These are phyloP conservation scores for Malbranchea cinnamomea DNA, from an alignment of 2,329 filamentous ascomycete species.

Conservation along the genomic window DNA sequence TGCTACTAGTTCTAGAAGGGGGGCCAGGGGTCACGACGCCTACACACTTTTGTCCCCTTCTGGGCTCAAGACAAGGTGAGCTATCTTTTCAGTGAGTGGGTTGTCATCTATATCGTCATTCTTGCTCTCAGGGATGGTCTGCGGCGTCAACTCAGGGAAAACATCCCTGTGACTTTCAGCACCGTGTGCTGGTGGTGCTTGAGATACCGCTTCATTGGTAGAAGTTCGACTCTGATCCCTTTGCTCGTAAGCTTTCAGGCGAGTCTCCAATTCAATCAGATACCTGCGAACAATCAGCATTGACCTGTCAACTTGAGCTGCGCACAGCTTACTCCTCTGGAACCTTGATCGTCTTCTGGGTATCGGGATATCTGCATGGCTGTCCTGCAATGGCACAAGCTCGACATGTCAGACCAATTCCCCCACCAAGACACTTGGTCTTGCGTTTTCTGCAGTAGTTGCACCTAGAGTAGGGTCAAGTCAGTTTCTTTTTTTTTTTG, in stretches of 20 bases:
- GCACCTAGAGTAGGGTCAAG: slow-evolving; percentile 9
- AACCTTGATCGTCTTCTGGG: slow-evolving; percentile 11
- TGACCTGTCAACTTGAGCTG: background rate
- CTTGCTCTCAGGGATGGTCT: background rate
- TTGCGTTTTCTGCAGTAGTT: slow-evolving; percentile 13
- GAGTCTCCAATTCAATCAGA: slow-evolving; percentile 10
- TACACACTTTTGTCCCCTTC: slow-evolving; percentile 5
- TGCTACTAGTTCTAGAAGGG: slow-evolving; percentile 2
- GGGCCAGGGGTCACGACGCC: background rate
- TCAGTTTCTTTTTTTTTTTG: background rate
- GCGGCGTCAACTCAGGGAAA: too few species aligned
- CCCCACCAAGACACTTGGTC: slow-evolving; percentile 12
- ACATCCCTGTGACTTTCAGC: too few species aligned
- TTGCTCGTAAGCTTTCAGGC: slow-evolving; percentile 10
- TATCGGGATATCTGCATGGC: slow-evolving; percentile 11
- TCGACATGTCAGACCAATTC: slow-evolving; percentile 8
- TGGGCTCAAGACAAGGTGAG: slow-evolving; percentile 4
- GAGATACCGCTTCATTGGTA: background rate
- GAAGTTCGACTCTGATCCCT: background rate
- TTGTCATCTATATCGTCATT: slow-evolving; percentile 5
- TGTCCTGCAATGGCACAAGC: slow-evolving; percentile 8
- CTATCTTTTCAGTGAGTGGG: slow-evolving; percentile 5
- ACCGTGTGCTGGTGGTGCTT: too few species aligned
- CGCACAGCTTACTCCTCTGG: slow-evolving; percentile 9
- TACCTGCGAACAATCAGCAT: slow-evolving; percentile 9